Percentiles rank a stretch among this genome's conserved stretches.
Evolutionary conservation across 495 filamentous ascomycete genomes (phyloP).

Genomic region (Penicillium crystallinum): DNA sequence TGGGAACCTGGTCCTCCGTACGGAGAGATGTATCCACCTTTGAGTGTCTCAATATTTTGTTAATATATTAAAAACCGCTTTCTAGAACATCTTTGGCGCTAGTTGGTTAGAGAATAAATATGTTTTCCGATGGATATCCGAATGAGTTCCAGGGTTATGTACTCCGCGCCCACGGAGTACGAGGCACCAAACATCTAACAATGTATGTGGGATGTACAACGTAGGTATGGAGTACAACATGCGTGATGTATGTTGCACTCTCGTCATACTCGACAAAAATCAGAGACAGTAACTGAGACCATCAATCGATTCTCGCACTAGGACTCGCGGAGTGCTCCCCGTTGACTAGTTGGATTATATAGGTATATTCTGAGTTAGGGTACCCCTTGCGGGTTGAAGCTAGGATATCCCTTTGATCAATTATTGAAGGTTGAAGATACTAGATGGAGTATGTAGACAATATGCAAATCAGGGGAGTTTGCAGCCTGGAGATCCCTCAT

Average conservation of each 20-base stretch:
- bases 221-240: not conserved
- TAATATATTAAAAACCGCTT: constrained; percentile 6
- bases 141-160: not conserved
- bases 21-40: constrained; percentile 3
- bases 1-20: constrained; percentile 1
- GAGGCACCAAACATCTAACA: too few species aligned
- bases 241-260: too few species aligned
- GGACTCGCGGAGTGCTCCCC: not conserved
- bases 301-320: not conserved
- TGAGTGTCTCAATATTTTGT: not conserved
- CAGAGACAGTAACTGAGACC: not conserved
- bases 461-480: not conserved
- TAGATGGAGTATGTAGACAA: not conserved
- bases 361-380: not conserved
- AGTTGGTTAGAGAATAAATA: not conserved
- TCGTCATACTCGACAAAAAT: too few species aligned
- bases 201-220: too few species aligned
- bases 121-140: not conserved
- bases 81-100: constrained; percentile 3
- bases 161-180: not conserved
- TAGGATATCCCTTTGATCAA: not conserved
- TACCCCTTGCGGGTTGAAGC: not conserved
- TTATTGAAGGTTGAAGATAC: not conserved
- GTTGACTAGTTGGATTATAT: not conserved
- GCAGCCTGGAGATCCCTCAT: not conserved